phyloP scores from a whole-genome alignment of 2,329 filamentous ascomycete species.

The Fusarium guadeloupense region DNA sequence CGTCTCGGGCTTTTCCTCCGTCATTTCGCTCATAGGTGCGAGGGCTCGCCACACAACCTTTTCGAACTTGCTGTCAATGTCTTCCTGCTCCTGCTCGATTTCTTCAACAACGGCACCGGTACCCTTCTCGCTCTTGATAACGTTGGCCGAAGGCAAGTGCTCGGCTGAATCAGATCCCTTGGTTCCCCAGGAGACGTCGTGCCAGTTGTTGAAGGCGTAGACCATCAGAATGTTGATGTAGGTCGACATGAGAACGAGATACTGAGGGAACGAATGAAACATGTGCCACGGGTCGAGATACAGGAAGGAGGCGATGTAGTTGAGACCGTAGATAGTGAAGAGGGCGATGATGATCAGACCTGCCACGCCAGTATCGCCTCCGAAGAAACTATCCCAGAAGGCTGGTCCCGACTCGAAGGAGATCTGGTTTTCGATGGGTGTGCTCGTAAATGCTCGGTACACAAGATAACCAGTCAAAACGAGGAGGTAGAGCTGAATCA shows the following conservation, averaged over 20 bases:
- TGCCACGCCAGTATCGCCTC: constrained; percentile 31
- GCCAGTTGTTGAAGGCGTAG: constrained; percentile 42
- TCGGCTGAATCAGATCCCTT: constrained; percentile 38
- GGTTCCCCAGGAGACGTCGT: constrained; percentile 40
- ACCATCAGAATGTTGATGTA: constrained; percentile 44
- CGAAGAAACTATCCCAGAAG: constrained; percentile 39
- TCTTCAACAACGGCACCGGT: constrained; percentile 37
- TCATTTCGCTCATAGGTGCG: constrained; percentile 36
- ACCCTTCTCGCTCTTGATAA: constrained; percentile 35
- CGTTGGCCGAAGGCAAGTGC: constrained; percentile 33
- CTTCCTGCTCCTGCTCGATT: constrained; percentile 38
- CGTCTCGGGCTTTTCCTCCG: constrained; percentile 32
- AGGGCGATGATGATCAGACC: constrained; percentile 39
- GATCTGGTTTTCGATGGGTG: constrained; percentile 36
- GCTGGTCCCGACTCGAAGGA: constrained; percentile 31
- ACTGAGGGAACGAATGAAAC: constrained; percentile 42
- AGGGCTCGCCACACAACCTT: constrained; percentile 40
- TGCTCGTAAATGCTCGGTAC: constrained; percentile 34
- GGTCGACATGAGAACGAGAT: constrained; percentile 39
- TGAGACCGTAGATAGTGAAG: constrained; percentile 39
- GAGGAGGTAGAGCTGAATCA: constrained; percentile 38
- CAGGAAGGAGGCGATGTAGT: constrained; percentile 38
- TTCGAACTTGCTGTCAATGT: constrained; percentile 40
- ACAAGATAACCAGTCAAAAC: constrained; percentile 38
- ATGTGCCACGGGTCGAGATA: constrained; percentile 43